These are phyloP conservation scores for Claviceps monticola DNA, from an alignment of 2,329 filamentous ascomycete species.

Conservation along the genomic window DNA sequence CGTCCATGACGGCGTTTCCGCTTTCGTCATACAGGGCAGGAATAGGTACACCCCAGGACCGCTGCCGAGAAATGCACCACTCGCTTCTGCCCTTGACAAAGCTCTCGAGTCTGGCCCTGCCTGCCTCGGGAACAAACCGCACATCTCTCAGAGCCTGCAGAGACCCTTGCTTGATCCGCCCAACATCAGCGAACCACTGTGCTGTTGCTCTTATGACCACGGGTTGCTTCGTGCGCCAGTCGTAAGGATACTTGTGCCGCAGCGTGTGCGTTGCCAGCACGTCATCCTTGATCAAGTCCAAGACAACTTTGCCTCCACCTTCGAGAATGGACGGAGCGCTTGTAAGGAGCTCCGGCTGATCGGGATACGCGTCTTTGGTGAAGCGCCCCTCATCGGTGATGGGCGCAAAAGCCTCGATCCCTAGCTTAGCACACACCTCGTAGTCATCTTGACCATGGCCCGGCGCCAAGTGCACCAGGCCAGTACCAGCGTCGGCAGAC, in stretches of 20 bases:
- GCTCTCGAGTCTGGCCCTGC: conserved; percentile 62
- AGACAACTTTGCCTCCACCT: conserved; percentile 53
- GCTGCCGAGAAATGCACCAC: conserved; percentile 95
- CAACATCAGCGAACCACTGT: conserved; percentile 96
- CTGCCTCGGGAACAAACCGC: conserved; percentile 62
- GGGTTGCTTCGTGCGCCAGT: conserved; percentile 91
- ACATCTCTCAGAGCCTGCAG: conserved; percentile 57
- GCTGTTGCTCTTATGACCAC: conserved; percentile 85
- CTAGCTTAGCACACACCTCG: conserved; percentile 56
- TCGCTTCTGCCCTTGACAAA: conserved; percentile 82
- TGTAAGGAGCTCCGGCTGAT: conserved; percentile 49
- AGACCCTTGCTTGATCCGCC: conserved; percentile 61
- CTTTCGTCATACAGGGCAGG: conserved; percentile 69
- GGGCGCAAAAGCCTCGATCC: conserved; percentile 65
- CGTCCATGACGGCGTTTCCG: conserved; percentile 65
- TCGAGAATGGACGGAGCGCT: conserved; percentile 56
- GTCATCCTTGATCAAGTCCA: conserved; percentile 51
- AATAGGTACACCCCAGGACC: conserved; percentile 93
- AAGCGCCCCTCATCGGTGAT: conserved; percentile 73
- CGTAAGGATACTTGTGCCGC: conserved; percentile 90
- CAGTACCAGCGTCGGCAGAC: conserved; percentile 77
- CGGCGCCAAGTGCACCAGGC: conserved; percentile 86
- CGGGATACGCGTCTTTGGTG: conserved; percentile 64
- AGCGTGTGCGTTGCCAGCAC: conserved; percentile 60
- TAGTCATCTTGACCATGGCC: conserved; percentile 98